Evolutionary conservation across 768 basidiomycete genomes (phyloP).

Genomic region (Termitomyces eurrhizus): DNA sequence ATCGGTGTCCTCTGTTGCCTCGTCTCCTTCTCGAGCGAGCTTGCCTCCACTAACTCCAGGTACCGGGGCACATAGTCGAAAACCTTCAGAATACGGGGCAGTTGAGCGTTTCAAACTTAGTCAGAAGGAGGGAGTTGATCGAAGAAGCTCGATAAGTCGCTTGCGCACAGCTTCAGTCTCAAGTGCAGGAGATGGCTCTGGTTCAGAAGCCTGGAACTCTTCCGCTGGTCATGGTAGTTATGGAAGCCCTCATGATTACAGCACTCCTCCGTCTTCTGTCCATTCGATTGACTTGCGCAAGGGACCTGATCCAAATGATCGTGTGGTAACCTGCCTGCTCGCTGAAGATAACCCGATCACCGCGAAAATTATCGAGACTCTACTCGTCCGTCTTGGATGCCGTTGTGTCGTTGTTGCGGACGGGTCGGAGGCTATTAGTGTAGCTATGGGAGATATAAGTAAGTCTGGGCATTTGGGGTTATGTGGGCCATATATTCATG

Average conservation of each 20-base stretch:
- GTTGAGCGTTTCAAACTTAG: constrained; percentile 86
- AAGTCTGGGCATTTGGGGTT: constrained; percentile 30
- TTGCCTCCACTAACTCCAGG: constrained; percentile 71
- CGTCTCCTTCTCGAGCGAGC: constrained; percentile 79
- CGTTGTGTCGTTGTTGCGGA: constrained; percentile 94
- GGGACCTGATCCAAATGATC: constrained; percentile 74
- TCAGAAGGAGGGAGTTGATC: constrained; percentile 71
- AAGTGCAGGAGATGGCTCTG: constrained; percentile 74
- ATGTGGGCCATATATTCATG: constrained; percentile 10
- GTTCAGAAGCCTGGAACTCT: constrained; percentile 70
- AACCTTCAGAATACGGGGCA: constrained; percentile 87
- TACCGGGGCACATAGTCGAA: constrained; percentile 62
- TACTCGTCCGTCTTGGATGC: constrained; percentile 91
- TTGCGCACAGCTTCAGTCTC: constrained; percentile 84
- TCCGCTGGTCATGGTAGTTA: constrained; percentile 53
- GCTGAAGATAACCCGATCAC: constrained; percentile 99
- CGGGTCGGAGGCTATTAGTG: constrained; percentile 94
- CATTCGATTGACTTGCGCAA: constrained; percentile 77
- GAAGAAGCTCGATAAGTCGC: constrained; percentile 82
- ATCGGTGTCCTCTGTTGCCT: constrained; percentile 87
- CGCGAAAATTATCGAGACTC: constrained; percentile 93
- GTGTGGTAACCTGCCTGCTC: constrained; percentile 88
- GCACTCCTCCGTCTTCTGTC: constrained; percentile 81
- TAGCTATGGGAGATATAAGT: constrained; percentile 98
- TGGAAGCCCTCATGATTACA: constrained; percentile 38